Percentiles rank a stretch among this genome's conserved stretches.
Conservation (phyloP, 1,139 yeast genomes). For the Kazachstania sp. region DNA sequence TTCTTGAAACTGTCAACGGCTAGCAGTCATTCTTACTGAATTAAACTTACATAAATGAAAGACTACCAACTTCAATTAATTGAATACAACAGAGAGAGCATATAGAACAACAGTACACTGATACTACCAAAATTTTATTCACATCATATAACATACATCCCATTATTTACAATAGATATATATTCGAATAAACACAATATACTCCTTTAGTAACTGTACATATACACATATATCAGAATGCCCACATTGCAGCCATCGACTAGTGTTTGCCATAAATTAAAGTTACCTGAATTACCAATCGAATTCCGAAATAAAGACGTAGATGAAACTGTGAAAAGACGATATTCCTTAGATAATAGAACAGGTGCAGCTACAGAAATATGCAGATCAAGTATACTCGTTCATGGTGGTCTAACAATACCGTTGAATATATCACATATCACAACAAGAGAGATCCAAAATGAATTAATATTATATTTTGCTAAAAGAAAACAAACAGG, state of each 20-base stretch:
- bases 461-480: constrained; percentile 23
- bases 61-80: too few species aligned
- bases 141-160: too few species aligned
- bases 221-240: constrained; percentile 16
- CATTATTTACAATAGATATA: too few species aligned
- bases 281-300: constrained; percentile 21
- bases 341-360: constrained; percentile 41
- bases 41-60: too few species aligned
- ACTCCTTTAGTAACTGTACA: too few species aligned
- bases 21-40: too few species aligned
- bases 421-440: constrained; percentile 42
- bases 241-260: constrained; percentile 32
- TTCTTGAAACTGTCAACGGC: too few species aligned
- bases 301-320: constrained; percentile 1
- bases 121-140: too few species aligned
- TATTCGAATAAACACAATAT: too few species aligned
- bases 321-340: constrained; percentile 18
- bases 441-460: constrained; percentile 30
- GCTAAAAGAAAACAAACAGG: constrained; percentile 17
- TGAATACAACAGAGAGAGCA: too few species aligned
- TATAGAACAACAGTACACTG: too few species aligned
- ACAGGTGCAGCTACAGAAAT: constrained; percentile 59
- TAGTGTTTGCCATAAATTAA: constrained; percentile 27
- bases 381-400: constrained; percentile 50
- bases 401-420: constrained; percentile 60